Evolutionary conservation across 2,329 filamentous ascomycete genomes (phyloP).

Genomic region (Fusarium poae): DNA sequence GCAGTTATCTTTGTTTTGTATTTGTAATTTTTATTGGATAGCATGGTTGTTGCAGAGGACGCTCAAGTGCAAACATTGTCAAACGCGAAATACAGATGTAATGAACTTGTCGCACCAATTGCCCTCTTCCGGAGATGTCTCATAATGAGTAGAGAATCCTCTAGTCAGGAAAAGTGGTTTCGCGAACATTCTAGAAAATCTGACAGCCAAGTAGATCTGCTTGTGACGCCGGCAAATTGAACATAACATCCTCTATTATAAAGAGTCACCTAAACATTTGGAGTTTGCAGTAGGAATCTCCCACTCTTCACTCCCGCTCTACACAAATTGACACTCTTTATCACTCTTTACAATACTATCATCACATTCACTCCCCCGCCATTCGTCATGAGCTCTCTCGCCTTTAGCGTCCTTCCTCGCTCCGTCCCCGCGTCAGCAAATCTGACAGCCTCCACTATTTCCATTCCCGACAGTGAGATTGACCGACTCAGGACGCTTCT

Average conservation of each 20-base stretch:
- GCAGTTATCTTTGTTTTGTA: neutral
- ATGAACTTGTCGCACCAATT: neutral
- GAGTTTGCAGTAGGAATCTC: neutral
- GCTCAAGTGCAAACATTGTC: neutral
- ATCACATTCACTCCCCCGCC: neutral
- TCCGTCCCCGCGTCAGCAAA: slow-evolving; percentile 18
- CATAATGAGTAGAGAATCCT: neutral
- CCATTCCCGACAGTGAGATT: slow-evolving; percentile 1
- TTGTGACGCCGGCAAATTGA: neutral
- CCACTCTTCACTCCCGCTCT: too few species aligned
- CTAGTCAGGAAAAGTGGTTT: neutral
- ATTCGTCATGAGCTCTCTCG: neutral
- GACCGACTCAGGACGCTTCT: slow-evolving; percentile 15
- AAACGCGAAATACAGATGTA: neutral
- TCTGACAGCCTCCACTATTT: slow-evolving; percentile 26
- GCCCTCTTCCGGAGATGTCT: neutral
- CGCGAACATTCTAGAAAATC: slow-evolving; percentile 5
- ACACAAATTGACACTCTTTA: rapidly evolving
- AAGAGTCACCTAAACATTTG: neutral
- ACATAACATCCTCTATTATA: slow-evolving; percentile 1
- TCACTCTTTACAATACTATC: rapidly evolving
- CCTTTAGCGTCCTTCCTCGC: slow-evolving; percentile 7
- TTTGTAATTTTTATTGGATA: neutral
- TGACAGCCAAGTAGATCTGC: neutral
- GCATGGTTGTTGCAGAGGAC: too few species aligned